These are phyloP conservation scores for Globisporangium canariense DNA, from an alignment of 352 stramenopile genomes.

Conservation along the genomic window DNA sequence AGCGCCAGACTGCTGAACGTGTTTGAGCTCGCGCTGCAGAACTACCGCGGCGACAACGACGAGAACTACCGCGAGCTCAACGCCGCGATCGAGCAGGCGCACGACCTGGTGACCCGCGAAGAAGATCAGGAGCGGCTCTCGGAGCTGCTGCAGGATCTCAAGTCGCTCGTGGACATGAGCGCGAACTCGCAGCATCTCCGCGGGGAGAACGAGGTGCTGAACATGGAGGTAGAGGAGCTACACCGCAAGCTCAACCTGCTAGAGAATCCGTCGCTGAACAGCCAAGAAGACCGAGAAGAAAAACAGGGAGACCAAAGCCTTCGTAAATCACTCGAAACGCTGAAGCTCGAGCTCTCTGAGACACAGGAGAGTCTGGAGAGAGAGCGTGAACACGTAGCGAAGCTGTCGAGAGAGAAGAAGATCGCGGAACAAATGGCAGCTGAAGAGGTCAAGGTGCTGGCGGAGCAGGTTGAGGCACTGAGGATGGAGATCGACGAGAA, in stretches of 20 bases:
- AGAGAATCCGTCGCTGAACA: constrained; percentile 6
- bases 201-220: constrained; percentile 38
- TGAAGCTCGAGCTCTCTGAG: constrained; percentile 8
- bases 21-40: constrained; percentile 30
- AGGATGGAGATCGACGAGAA: constrained; percentile 18
- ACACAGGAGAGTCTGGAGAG: neutral
- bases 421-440: constrained; percentile 18
- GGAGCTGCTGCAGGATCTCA: constrained; percentile 33
- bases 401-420: constrained; percentile 22
- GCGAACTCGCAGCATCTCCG: constrained; percentile 21
- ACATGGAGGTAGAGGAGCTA: constrained; percentile 42
- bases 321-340: neutral
- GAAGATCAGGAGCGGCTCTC: constrained; percentile 22
- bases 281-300: constrained; percentile 11
- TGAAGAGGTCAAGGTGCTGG: constrained; percentile 27
- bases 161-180: constrained; percentile 23
- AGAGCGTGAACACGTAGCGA: constrained; percentile 13
- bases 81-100: constrained; percentile 24
- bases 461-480: constrained; percentile 25
- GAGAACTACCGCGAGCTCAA: constrained; percentile 19
- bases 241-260: constrained; percentile 17
- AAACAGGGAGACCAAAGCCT: neutral
- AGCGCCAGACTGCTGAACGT: constrained; percentile 32
- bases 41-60: constrained; percentile 20
- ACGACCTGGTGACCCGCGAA: constrained; percentile 19